Conservation (phyloP, 768 basidiomycete genomes). For the Suillus hirtellus region DNA sequence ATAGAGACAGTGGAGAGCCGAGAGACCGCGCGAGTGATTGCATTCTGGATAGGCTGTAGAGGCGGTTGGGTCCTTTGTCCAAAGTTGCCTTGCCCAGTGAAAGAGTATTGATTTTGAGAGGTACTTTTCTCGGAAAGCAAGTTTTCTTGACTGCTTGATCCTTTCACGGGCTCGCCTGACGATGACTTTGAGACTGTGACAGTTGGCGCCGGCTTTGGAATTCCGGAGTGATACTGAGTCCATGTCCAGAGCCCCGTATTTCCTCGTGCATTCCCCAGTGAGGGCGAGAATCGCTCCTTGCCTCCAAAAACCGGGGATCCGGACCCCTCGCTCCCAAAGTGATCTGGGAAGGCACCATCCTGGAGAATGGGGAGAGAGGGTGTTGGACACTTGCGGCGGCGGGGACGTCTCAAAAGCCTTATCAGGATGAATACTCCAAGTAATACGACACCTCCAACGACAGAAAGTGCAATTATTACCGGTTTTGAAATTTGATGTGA, state of each 20-base stretch:
- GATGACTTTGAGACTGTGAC: constrained; percentile 27
- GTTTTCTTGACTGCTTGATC: constrained; percentile 10
- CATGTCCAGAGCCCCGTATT: constrained; percentile 54
- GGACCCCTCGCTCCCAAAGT: constrained; percentile 42
- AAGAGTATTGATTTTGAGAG: constrained; percentile 26
- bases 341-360: constrained; percentile 50
- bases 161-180: constrained; percentile 15
- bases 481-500: constrained; percentile 46
- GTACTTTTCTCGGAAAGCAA: constrained; percentile 11
- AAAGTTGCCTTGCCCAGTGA: constrained; percentile 25
- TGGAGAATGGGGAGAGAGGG: constrained; percentile 76
- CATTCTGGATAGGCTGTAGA: constrained; percentile 43
- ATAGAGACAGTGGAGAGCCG: constrained; percentile 44
- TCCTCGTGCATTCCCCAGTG: constrained; percentile 34
- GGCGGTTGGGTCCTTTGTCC: constrained; percentile 29
- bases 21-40: constrained; percentile 41
- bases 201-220: constrained; percentile 28
- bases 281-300: constrained; percentile 55
- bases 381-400: constrained; percentile 54
- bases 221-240: constrained; percentile 52
- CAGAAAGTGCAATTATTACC: constrained; percentile 52
- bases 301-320: constrained; percentile 81
- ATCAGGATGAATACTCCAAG: constrained; percentile 48
- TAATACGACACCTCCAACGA: constrained; percentile 51
- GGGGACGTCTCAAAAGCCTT: constrained; percentile 51